A percentile compares a stretch with the other conserved stretches of the same genome.
Evolutionary conservation across 2,329 filamentous ascomycete species (phyloP).

Genomic region (Stagonosporopsis chrysanthemi): DNA sequence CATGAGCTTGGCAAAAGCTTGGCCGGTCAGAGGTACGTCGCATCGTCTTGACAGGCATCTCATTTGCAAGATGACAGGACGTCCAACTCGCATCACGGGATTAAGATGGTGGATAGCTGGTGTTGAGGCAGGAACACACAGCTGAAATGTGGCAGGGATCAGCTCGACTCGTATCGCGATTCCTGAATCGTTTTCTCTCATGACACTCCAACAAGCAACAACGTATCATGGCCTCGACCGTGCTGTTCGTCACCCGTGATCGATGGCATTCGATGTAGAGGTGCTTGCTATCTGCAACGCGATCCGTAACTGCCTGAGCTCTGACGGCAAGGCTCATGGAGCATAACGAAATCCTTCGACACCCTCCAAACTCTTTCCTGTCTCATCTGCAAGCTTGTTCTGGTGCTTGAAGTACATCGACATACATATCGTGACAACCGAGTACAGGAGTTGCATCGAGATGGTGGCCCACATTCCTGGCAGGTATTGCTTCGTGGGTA

Average conservation of each 20-base stretch:
- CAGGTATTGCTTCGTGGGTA: slow-evolving; percentile 27
- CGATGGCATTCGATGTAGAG: neutral
- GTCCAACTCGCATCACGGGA: neutral
- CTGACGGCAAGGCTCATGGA: slow-evolving; percentile 15
- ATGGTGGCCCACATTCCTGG: slow-evolving; percentile 43
- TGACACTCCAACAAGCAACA: neutral
- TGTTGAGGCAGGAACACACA: slow-evolving; percentile 1
- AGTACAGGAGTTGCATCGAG: slow-evolving; percentile 35
- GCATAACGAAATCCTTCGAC: slow-evolving; percentile 39
- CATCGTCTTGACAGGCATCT: slow-evolving; percentile 1
- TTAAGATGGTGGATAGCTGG: neutral
- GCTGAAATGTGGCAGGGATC: neutral
- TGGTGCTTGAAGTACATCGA: slow-evolving; percentile 33
- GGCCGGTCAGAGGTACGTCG: slow-evolving; percentile 22
- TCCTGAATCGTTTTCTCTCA: neutral
- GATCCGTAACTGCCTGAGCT: neutral
- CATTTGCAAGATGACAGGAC: neutral
- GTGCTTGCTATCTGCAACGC: neutral
- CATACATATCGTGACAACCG: slow-evolving; percentile 33
- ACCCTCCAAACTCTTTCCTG: slow-evolving; percentile 33
- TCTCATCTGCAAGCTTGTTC: slow-evolving; percentile 35
- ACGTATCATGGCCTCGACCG: neutral
- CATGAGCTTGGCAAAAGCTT: slow-evolving; percentile 33
- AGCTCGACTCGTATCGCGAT: neutral
- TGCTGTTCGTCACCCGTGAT: neutral